Evolutionary conservation across 176 grass and related monocot species (phyloP).

Genomic region (Rhynchospora tenuis): DNA sequence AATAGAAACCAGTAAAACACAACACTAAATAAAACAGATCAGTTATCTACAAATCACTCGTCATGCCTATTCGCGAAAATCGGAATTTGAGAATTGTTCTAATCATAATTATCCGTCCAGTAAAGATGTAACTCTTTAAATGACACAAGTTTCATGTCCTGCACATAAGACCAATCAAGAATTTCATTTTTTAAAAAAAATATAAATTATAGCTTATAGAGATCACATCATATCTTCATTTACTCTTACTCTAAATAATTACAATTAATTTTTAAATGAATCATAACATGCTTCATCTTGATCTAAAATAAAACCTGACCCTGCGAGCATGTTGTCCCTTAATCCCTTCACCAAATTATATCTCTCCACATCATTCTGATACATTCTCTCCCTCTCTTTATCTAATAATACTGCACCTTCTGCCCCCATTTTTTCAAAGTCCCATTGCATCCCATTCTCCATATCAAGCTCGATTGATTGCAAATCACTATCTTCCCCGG

Average conservation of each 20-base stretch:
- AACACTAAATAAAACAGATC: neutral
- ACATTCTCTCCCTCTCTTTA: conserved; percentile 26
- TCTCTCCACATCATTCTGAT: conserved; percentile 57
- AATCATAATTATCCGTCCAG: neutral
- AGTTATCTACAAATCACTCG: neutral
- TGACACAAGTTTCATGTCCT: neutral
- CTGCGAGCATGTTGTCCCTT: conserved; percentile 70
- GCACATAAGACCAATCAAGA: conserved; percentile 10
- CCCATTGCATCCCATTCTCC: conserved; percentile 28
- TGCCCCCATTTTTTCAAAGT: conserved; percentile 30
- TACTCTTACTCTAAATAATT: conserved; percentile 5
- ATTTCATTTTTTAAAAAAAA: neutral
- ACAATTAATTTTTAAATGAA: neutral
- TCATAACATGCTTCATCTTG: conserved; percentile 3
- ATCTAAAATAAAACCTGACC: conserved; percentile 43
- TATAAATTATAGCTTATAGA: neutral
- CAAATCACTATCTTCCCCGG: conserved; percentile 62
- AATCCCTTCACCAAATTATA: conserved; percentile 75
- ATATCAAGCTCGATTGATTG: conserved; percentile 81
- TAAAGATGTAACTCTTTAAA: neutral
- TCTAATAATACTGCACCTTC: conserved; percentile 6
- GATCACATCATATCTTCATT: conserved; percentile 12
- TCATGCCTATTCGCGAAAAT: neutral
- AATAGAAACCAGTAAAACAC: neutral
- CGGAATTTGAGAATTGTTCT: neutral